phyloP scores from a whole-genome alignment of 2,329 filamentous ascomycete genomes.

The Sordariomycetes sp. region DNA sequence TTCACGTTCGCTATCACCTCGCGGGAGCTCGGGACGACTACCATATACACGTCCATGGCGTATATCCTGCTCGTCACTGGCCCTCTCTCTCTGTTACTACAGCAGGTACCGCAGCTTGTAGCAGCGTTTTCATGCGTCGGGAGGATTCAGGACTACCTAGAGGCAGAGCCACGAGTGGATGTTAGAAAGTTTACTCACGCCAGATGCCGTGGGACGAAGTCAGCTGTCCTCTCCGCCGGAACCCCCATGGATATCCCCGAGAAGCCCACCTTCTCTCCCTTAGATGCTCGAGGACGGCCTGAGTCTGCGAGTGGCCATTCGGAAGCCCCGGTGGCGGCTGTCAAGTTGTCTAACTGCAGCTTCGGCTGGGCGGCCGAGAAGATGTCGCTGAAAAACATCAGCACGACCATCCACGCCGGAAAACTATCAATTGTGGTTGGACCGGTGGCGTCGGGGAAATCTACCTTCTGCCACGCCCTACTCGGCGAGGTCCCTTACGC shows the following conservation, averaged over 20 bases:
- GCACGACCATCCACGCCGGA: constrained; percentile 17
- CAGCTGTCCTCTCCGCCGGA: not conserved
- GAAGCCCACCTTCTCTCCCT: not conserved
- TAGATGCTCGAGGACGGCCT: not conserved
- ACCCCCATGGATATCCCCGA: not conserved
- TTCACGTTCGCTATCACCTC: constrained; percentile 20
- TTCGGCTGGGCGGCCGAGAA: constrained; percentile 15
- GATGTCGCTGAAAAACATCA: constrained; percentile 17
- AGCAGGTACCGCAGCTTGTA: constrained; percentile 19
- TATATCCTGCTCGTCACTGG: constrained; percentile 21
- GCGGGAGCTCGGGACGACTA: constrained; percentile 12
- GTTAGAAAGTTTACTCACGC: constrained; percentile 8
- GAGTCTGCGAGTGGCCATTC: not conserved
- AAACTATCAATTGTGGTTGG: constrained; percentile 26
- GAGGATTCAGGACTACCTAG: constrained; percentile 26
- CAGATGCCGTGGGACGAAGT: not conserved
- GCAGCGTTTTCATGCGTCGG: constrained; percentile 19
- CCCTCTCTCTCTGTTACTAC: constrained; percentile 20
- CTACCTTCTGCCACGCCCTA: constrained; percentile 22
- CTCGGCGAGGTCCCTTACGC: constrained; percentile 16
- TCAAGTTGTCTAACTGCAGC: not conserved
- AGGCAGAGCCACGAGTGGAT: constrained; percentile 13
- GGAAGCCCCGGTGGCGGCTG: not conserved
- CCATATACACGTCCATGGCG: constrained; percentile 21
- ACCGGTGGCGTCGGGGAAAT: constrained; percentile 25